Evolutionary conservation across 805 yeast genomes (phyloP), one percentile per base, ranked within the genome.

Genomic region (Vanderwaltozyma verrucispora): DNA sequence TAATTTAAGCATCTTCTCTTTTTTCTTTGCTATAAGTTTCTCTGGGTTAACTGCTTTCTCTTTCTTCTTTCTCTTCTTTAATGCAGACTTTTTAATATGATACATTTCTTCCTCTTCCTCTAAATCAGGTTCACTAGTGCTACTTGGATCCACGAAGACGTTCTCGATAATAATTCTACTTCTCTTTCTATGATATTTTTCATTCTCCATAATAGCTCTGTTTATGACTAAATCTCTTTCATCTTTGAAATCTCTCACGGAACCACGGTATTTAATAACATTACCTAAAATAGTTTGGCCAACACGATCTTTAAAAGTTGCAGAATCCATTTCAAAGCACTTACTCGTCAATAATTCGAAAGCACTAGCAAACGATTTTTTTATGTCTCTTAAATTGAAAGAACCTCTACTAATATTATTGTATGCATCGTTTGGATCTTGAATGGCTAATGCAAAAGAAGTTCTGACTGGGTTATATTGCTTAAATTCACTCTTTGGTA

Each of bases 371-470:
- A 89, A 87, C 0, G 95, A 85, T 48, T 85, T 77, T 53, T 82
- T 84, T 39, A 89, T 71, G 49, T 80, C 84, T 28, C 85, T 62
- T 30, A 85, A 64, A 55, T 87, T 87, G 63, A 77, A 85, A 2
- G 94, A 77, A 4, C 95, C 84, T 47, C 95, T 68, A 32, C 92
- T 77, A 33, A 89, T 80, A 55, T 89, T 89, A 53, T 89, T 89
- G n/a, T 64, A 45, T 2, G 77, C 65, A 51, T 88, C 96, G 34
- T 80, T 78, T 1, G 97, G 97, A 54, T 89, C 97, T 58, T 82
- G 89, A 23, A 89, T 82, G 1, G 86, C 79, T 28, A 87, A 59
- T 1, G 82, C 59, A 54, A 77, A 84, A 27, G 74, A 68, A 31
- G 68, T 69, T 38, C 77, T 69, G 6, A 65, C 42, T 38, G 30